Base-by-base conservation (phyloP, 768 basidiomycete species). In the Mycena alexandri region DNA sequence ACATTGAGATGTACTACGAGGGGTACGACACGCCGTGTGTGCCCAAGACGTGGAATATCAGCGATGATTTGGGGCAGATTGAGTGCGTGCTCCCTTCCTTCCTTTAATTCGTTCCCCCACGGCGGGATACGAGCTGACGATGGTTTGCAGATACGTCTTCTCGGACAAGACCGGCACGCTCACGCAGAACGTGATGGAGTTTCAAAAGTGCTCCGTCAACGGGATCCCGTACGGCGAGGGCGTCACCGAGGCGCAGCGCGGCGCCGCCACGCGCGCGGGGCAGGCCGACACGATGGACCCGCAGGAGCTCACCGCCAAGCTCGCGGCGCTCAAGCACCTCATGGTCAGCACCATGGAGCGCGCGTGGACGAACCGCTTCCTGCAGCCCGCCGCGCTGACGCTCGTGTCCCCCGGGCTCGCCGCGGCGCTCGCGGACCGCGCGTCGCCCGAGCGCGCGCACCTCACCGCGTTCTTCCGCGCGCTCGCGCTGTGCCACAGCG, bases 101-200 rank as follows among this genome's bases (percentile, higher is more conserved):
- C 43, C 10, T 38, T 86, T 85, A 68, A 95, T 93, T 12, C 95
- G 96, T n/a, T n/a, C n/a, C n/a, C n/a, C n/a, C n/a, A n/a, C n/a
- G n/a, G n/a, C n/a, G n/a, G n/a, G n/a, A n/a, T n/a, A n/a, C n/a
- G n/a, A n/a, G n/a, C n/a, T n/a, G n/a, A n/a, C n/a, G 29, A 29
- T 29, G 6, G 29, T 29, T 29, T 29, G 29, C 38, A 67, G 66
- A 59, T 71, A 68, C 34, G 67, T 74, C 53, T 74, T 75, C 58
- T 92, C 90, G 14, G 92, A 93, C 84, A 94, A 94, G 83, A 94
- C 92, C 2, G 93, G 93, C 24, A 99, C 97, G 9, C 90, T 99
- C 54, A 99, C 97, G 0, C 96, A 98, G 79, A 99, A 99, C 81
- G 83, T 97, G 74, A 99, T 98, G 97, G 96, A 97, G 82, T 98